These are phyloP conservation scores for Abortiporus biennis DNA, from an alignment of 1,284 basidiomycete genomes.

Conservation along the genomic window DNA sequence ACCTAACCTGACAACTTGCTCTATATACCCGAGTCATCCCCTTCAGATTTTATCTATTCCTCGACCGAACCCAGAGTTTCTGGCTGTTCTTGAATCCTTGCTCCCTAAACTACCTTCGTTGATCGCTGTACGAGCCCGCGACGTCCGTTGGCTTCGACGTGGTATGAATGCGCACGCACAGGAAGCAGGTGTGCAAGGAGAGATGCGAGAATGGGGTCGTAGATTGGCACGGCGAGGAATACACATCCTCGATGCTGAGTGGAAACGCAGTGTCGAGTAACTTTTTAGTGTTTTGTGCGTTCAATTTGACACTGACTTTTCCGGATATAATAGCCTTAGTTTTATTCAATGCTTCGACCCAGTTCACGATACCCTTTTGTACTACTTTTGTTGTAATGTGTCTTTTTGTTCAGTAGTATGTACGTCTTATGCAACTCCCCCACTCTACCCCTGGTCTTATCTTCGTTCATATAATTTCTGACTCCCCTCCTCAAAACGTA, in stretches of 20 bases:
- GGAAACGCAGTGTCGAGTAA: slow-evolving; percentile 33
- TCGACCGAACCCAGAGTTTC: slow-evolving; percentile 53
- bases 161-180: slow-evolving; percentile 60
- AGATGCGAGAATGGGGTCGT: slow-evolving; percentile 66
- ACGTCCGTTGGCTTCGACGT: slow-evolving; percentile 64
- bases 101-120: slow-evolving; percentile 55
- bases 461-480: too few relatives aligned
- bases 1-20: slow-evolving; percentile 37
- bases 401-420: too few relatives aligned
- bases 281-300: not conserved
- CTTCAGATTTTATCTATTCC: slow-evolving; percentile 69
- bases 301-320: not conserved
- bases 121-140: slow-evolving; percentile 50
- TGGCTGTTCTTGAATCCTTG: slow-evolving; percentile 44
- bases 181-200: slow-evolving; percentile 69
- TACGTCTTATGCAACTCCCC: too few relatives aligned
- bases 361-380: too few relatives aligned
- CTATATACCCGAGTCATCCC: slow-evolving; percentile 31
- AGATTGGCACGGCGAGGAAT: slow-evolving; percentile 51
- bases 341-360: too few relatives aligned
- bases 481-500: too few relatives aligned
- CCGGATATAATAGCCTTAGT: not conserved
- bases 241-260: slow-evolving; percentile 60
- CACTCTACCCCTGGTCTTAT: too few relatives aligned
- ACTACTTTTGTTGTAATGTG: too few relatives aligned